Percentiles rank a stretch among this genome's conserved stretches.
phyloP scores from a whole-genome alignment of 2,329 filamentous ascomycete species.

The Colletotrichum liaoningense region DNA sequence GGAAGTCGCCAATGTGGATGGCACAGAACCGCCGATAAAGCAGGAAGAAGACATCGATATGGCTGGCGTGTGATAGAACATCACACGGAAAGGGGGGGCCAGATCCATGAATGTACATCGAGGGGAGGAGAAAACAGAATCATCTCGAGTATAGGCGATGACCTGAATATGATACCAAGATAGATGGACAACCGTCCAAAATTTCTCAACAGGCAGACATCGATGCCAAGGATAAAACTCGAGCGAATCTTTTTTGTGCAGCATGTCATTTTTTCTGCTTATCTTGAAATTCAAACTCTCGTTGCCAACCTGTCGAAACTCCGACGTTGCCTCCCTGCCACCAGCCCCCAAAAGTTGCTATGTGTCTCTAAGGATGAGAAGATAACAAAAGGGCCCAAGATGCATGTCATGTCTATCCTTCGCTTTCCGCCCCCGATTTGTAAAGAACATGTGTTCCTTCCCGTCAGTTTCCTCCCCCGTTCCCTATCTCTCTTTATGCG shows the following conservation, averaged over 20 bases:
- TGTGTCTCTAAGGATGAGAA: neutral
- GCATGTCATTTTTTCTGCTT: neutral
- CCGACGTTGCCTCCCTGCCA: neutral
- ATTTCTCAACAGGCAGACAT: neutral
- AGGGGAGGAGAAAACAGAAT: neutral
- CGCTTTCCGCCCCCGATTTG: neutral
- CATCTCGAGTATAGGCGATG: neutral
- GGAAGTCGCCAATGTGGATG: neutral
- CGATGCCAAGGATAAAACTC: neutral
- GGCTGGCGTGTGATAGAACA: neutral
- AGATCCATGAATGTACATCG: neutral
- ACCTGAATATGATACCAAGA: slow-evolving; percentile 2
- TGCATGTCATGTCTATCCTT: neutral
- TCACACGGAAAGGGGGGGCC: neutral
- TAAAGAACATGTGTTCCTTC: neutral
- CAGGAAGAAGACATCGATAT: slow-evolving; percentile 35
- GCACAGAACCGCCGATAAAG: slow-evolving; percentile 36
- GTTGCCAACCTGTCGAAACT: neutral
- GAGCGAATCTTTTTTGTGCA: neutral
- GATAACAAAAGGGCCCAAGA: neutral
- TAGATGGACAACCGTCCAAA: neutral
- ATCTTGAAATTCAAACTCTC: neutral
- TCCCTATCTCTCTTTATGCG: neutral
- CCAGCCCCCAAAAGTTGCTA: neutral
- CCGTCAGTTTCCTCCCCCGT: no score